Conservation (phyloP, 164 flowering plant genomes). For the Vitis labrusca region DNA sequence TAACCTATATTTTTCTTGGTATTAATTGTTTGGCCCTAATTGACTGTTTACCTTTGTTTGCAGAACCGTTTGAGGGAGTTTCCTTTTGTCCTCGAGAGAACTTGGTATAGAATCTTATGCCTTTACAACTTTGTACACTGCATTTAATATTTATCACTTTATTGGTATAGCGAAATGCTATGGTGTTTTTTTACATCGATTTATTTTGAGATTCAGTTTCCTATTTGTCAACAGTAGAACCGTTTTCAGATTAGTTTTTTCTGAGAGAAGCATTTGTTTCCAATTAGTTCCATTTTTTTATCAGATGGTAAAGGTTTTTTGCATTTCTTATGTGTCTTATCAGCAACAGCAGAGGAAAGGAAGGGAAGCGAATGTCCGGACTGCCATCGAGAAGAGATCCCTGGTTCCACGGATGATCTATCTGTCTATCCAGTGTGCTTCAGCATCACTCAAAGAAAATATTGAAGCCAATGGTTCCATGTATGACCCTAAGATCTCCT, state of each 20-base stretch:
- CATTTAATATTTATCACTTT: not conserved
- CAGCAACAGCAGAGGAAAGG: conserved; percentile 37
- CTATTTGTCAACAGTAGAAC: too few relatives aligned
- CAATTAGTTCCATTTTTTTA: not conserved
- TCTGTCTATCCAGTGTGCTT: conserved; percentile 66
- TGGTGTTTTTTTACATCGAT: too few relatives aligned
- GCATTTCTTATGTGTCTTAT: not conserved
- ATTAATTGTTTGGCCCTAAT: conserved; percentile 5
- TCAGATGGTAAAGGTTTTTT: not conserved
- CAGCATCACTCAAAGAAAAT: conserved; percentile 52
- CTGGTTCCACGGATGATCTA: conserved; percentile 77
- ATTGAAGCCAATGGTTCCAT: conserved; percentile 57
- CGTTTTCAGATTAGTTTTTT: too few relatives aligned
- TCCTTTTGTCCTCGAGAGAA: conserved; percentile 45
- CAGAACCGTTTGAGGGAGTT: conserved; percentile 72
- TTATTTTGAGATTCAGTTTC: too few relatives aligned
- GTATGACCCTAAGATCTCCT: conserved; percentile 33
- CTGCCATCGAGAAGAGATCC: conserved; percentile 59
- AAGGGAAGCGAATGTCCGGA: conserved; percentile 39
- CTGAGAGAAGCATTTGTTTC: too few relatives aligned
- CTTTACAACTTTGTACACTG: not conserved
- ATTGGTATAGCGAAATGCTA: too few relatives aligned
- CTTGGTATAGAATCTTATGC: conserved; percentile 43
- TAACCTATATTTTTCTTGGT: not conserved
- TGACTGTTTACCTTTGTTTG: conserved; percentile 7